Percentiles rank a stretch among this genome's conserved stretches.
Evolutionary conservation across 1,284 basidiomycete genomes (phyloP).

Genomic region (Mrakiaceae sp.): DNA sequence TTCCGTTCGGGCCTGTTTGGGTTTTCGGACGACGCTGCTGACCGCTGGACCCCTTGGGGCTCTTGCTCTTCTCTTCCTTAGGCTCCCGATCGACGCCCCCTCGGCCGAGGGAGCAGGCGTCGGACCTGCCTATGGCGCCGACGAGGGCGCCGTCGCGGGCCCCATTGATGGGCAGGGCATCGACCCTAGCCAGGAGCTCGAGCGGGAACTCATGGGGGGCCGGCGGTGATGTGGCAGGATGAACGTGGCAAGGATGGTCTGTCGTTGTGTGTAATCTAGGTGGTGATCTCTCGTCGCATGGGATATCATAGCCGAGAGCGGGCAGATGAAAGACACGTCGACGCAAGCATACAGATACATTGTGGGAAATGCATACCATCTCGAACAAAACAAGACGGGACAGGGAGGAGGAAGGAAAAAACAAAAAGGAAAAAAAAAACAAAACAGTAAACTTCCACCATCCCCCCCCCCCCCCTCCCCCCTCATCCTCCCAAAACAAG

Average conservation of each 20-base stretch:
- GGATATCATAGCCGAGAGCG: background rate
- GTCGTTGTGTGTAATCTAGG: background rate
- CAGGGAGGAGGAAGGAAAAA: background rate
- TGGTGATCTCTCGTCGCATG: background rate
- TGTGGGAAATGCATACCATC: no score
- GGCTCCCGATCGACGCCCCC: background rate
- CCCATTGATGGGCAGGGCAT: constrained; percentile 49
- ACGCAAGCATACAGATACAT: no score
- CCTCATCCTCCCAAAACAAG: background rate
- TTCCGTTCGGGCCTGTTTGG: background rate
- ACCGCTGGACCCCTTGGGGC: constrained; percentile 18
- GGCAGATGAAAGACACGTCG: no score
- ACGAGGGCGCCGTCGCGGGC: constrained; percentile 41
- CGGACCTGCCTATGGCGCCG: constrained; percentile 31
- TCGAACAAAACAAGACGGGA: background rate
- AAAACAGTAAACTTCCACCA: no score
- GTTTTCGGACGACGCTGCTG: background rate
- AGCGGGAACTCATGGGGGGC: constrained; percentile 59
- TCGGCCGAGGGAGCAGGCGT: constrained; percentile 25
- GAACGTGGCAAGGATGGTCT: background rate
- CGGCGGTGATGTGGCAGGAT: background rate
- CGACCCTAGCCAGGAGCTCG: constrained; percentile 74
- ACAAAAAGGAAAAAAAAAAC: no score
- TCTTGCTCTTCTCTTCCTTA: background rate
- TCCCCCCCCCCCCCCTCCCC: background rate